Percentiles rank a stretch among this genome's conserved stretches.
Evolutionary conservation across 768 basidiomycete genomes (phyloP).

Genomic region (Albatrellus ellisii): DNA sequence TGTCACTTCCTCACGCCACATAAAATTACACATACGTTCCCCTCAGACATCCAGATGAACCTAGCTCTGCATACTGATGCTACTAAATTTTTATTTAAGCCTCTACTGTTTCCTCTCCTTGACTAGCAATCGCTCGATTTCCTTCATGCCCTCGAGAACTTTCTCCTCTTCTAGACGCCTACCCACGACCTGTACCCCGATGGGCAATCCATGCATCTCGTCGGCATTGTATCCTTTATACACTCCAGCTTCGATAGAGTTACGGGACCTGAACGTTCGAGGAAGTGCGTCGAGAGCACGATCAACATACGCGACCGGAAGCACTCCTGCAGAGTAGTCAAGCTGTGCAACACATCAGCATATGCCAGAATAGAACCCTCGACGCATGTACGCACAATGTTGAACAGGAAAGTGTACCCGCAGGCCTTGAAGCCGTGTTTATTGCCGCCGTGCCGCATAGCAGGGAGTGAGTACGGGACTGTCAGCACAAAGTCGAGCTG

Average conservation of each 20-base stretch:
- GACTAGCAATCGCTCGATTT: constrained; percentile 26
- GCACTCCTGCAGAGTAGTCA: constrained; percentile 44
- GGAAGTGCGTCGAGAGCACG: constrained; percentile 27
- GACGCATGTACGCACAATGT: constrained; percentile 30
- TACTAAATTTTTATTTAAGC: neutral
- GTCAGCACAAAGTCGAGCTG: constrained; percentile 51
- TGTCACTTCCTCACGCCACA: too few species aligned
- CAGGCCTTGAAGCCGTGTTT: constrained; percentile 37
- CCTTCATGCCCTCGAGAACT: constrained; percentile 55
- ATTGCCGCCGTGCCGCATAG: constrained; percentile 40
- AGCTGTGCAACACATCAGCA: constrained; percentile 18
- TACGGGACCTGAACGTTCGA: constrained; percentile 23
- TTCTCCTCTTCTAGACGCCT: constrained; percentile 59
- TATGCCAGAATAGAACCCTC: neutral
- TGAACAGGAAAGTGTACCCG: constrained; percentile 56
- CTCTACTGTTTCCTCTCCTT: neutral
- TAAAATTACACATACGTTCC: too few species aligned
- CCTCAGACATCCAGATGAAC: too few species aligned
- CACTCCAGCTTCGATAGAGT: constrained; percentile 30
- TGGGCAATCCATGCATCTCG: constrained; percentile 53
- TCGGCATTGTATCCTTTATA: constrained; percentile 45
- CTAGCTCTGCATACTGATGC: too few species aligned
- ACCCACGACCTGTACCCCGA: constrained; percentile 56
- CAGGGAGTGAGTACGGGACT: constrained; percentile 49
- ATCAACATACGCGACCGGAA: constrained; percentile 45